Base-by-base conservation (phyloP, 1,139 yeast genomes). In the Candida sanyaensis region DNA sequence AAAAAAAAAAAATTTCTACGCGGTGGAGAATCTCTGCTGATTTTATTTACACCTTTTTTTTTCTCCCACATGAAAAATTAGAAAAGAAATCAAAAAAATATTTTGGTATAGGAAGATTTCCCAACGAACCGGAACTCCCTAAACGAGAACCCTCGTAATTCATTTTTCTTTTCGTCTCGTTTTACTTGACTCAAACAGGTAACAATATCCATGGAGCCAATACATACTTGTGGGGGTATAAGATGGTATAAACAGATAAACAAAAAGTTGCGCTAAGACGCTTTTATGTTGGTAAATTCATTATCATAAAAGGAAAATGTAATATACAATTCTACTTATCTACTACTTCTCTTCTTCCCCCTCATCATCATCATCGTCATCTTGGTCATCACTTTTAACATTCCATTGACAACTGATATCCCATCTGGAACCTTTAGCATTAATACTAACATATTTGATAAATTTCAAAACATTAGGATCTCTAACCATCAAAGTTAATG, bases 401-500 rank as follows among this genome's bases (percentile, higher is more conserved):
- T 83, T 84, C 95, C 96, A 92, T 59, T 86, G 88, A 50, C 88
- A 83, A 36, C 79, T 75, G 37, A 93, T 71, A 61, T 95, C 99
- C 97, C 97, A 95, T 61, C 99, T 77, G 33, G 96, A 85, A 1
- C 97, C 97, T 53, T 83, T 84, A 6, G 98, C 97, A 56, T 83
- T 83, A 63, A 82, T 82, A 63, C 97, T 88, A 7, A 93, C 95
- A 60, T 93, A 95, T 64, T 95, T 95, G 54, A 93, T 84, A 65
- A 95, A 95, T 64, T 93, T 88, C 64, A 95, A 73, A 27, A 93
- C 92, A 42, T 85, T 81, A 5, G 88, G 83, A 61, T 93, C 99
- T 57, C 98, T 76, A 52, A 88, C 77, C 74, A 90, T 89, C 51
- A 95, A 67, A 23, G 83, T 80, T 49, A 93, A 70, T 26, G 83